phyloP scores from a whole-genome alignment of 805 yeast species.

The Henningerozyma blattae region DNA sequence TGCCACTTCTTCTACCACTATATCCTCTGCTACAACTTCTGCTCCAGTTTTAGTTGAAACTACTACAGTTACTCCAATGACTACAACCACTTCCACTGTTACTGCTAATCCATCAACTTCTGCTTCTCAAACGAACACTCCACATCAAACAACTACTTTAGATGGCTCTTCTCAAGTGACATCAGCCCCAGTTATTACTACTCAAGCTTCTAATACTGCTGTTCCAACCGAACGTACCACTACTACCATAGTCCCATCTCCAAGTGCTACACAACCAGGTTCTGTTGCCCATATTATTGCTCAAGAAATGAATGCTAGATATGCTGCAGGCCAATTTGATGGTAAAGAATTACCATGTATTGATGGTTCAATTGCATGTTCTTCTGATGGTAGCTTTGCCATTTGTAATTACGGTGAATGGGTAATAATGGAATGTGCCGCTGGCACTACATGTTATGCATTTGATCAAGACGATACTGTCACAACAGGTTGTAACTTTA shows the following conservation, averaged over 20 bases:
- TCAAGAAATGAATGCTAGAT: constrained; percentile 33
- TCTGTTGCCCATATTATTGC: constrained; percentile 31
- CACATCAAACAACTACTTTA: constrained; percentile 3
- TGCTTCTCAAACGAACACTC: constrained; percentile 3
- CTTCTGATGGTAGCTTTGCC: constrained; percentile 38
- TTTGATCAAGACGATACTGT: constrained; percentile 32
- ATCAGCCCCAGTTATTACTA: too few species aligned
- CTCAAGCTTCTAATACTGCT: constrained; percentile 1
- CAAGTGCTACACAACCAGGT: constrained; percentile 12
- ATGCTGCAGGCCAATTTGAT: constrained; percentile 29
- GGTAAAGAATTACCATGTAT: constrained; percentile 32
- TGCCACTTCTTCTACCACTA: not conserved
- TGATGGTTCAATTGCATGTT: constrained; percentile 42
- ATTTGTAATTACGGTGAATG: constrained; percentile 46
- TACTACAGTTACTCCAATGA: not conserved
- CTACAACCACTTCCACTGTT: not conserved
- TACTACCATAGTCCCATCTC: constrained; percentile 6
- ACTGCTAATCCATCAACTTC: constrained; percentile 1
- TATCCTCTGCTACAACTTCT: constrained; percentile 3
- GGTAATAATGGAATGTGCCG: constrained; percentile 47
- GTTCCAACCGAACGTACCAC: constrained; percentile 4
- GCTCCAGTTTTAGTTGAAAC: constrained; percentile 2
- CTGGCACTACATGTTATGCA: constrained; percentile 53
- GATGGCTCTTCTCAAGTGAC: not conserved
- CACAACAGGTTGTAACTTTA: constrained; percentile 37